Percentiles rank a stretch among this genome's conserved stretches.
Evolutionary conservation across 352 stramenopile species (phyloP).

Genomic region (Phytophthora sansomeana): DNA sequence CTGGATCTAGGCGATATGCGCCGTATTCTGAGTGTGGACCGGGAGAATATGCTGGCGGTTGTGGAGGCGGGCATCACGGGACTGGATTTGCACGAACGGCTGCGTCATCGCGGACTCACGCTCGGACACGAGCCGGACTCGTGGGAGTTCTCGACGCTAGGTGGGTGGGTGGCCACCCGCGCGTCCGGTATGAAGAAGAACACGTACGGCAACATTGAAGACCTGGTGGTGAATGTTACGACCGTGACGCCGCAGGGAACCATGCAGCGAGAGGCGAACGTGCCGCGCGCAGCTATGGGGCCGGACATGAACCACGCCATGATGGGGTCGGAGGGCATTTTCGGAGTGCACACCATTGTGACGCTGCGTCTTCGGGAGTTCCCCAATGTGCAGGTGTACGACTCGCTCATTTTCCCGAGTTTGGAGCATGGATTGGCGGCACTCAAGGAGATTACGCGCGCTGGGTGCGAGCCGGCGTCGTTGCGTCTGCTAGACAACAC

Average conservation of each 20-base stretch:
- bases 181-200: slow-evolving; percentile 96
- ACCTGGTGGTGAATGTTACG: slow-evolving; percentile 89
- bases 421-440: slow-evolving; percentile 83
- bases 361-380: slow-evolving; percentile 91
- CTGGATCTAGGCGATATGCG: slow-evolving; percentile 95
- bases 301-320: slow-evolving; percentile 90
- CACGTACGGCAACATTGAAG: slow-evolving; percentile 95
- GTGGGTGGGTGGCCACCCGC: slow-evolving; percentile 93
- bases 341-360: slow-evolving; percentile 95
- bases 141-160: slow-evolving; percentile 94
- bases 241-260: slow-evolving; percentile 75
- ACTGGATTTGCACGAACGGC: slow-evolving; percentile 86
- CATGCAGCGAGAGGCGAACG: slow-evolving; percentile 57
- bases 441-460: slow-evolving; percentile 80
- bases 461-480: slow-evolving; percentile 82
- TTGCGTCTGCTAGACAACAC: slow-evolving; percentile 95
- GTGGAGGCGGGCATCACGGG: slow-evolving; percentile 94
- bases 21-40: slow-evolving; percentile 68
- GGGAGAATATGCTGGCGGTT: slow-evolving; percentile 86
- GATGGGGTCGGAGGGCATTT: slow-evolving; percentile 94
- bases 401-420: slow-evolving; percentile 92
- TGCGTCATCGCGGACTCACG: slow-evolving; percentile 88
- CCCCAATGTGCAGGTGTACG: slow-evolving; percentile 84
- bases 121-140: slow-evolving; percentile 94
- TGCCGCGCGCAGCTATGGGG: slow-evolving; percentile 87